Evolutionary conservation across 164 flowering plant genomes (phyloP), one percentile per base, ranked within the genome.

Genomic region (Magnolia kwangsiensis): DNA sequence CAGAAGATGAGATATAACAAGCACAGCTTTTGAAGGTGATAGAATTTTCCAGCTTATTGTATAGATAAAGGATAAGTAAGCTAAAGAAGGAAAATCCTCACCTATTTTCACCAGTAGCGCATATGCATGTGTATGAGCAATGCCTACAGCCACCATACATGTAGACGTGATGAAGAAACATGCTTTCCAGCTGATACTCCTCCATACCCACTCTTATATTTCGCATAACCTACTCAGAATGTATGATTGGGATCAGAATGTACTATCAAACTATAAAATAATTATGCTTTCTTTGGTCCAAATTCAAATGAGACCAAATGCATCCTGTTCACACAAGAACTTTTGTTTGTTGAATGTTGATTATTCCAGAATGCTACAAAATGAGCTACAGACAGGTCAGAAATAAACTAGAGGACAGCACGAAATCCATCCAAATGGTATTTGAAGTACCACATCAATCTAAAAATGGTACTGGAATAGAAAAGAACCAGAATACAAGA

Each of bases 61-160:
- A 29, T 4, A 67, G 19, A 67, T 31, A 67, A 67, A 14, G 14
- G 45, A 27, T 29, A 67, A 24, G 67, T 0, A 59, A 65, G 67
- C 8, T 16, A 27, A 3, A 21, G 29, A 61, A 73, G 21, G 27
- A 69, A 73, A 63, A 55, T 10, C 9, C 82, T 72, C 51, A 91
- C 98, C 97, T 90, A 77, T 90, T 92, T n/a, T 84, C 92, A 72
- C 98, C 98, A 71, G 97, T 92, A 55, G 96, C 98, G 88, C 98
- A 95, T 72, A 95, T 89, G 79, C 98, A 95, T 58, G 98, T 95
- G 82, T 95, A 92, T 20, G 98, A 92, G 77, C 95, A 92, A 75
- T 95, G 94, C 82, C 98, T 85, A 81, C 98, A 91, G 50, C 97
- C 97, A 73, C 98, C 98, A 83, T 91, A 91, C 92, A 92, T 89